phyloP scores from a whole-genome alignment of 164 flowering plant species.

The Aristolochia californica region DNA sequence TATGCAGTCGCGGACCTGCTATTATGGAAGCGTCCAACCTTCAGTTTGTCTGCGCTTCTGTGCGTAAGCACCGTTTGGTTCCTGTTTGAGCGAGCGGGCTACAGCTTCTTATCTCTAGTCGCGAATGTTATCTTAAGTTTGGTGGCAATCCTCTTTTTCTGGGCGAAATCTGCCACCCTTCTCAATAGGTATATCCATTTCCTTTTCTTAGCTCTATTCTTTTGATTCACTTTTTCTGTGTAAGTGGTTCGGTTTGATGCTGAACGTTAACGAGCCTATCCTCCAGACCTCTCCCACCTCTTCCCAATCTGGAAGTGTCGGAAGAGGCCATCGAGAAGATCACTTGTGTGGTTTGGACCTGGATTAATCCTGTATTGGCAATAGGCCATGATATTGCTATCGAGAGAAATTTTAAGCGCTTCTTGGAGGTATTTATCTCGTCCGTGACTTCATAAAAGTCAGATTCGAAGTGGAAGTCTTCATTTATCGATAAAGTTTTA shows the following conservation, averaged over 20 bases:
- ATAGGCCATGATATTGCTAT: slow-evolving; percentile 58
- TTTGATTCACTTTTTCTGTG: background rate
- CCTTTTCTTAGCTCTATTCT: background rate
- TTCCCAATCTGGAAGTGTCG: slow-evolving; percentile 72
- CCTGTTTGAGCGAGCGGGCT: slow-evolving; percentile 60
- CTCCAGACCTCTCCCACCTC: slow-evolving; percentile 77
- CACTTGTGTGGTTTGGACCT: slow-evolving; percentile 30
- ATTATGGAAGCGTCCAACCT: slow-evolving; percentile 51
- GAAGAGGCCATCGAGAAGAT: slow-evolving; percentile 37
- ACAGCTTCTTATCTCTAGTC: slow-evolving; percentile 41
- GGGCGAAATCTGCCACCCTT: slow-evolving; percentile 82
- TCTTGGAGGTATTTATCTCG: slow-evolving; percentile 39
- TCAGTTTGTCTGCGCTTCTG: slow-evolving; percentile 23
- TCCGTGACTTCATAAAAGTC: too few species aligned
- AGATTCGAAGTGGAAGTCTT: too few species aligned
- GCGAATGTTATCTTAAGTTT: slow-evolving; percentile 58
- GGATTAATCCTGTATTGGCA: slow-evolving; percentile 41
- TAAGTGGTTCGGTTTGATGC: too few species aligned
- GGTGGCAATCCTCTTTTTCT: slow-evolving; percentile 56
- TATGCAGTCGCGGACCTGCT: slow-evolving; percentile 65
- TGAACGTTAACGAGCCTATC: background rate
- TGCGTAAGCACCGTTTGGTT: slow-evolving; percentile 49
- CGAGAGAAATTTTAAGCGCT: slow-evolving; percentile 38
- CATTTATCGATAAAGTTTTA: too few species aligned
- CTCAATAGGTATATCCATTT: slow-evolving; percentile 49